Percentiles rank a stretch among this genome's conserved stretches.
phyloP scores from a whole-genome alignment of 164 flowering plant genomes.

The Chimonanthus salicifolius region DNA sequence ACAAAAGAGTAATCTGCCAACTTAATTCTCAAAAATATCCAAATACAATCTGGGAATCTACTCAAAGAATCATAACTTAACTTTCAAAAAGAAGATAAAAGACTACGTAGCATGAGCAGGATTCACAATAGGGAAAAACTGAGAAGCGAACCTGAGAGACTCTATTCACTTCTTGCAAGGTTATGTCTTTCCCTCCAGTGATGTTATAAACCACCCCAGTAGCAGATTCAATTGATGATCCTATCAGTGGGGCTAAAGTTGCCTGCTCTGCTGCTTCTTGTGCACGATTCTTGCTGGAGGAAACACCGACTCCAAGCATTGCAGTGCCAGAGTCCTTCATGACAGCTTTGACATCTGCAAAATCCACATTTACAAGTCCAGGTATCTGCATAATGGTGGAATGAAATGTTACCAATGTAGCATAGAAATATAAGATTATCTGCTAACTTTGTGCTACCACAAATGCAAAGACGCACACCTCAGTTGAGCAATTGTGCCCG shows the following conservation, averaged over 20 bases:
- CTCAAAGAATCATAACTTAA: too few species aligned
- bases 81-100: too few species aligned
- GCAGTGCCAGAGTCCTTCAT: slow-evolving; percentile 99
- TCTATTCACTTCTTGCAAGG: slow-evolving; percentile 95
- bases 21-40: too few species aligned
- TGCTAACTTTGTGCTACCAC: too few species aligned
- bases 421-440: too few species aligned
- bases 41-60: too few species aligned
- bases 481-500: too few species aligned
- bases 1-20: too few species aligned
- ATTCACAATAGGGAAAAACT: neutral
- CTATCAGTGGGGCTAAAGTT: slow-evolving; percentile 88
- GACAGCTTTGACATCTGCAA: slow-evolving; percentile 98
- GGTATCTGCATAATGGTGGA: slow-evolving; percentile 64
- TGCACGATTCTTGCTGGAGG: slow-evolving; percentile 97
- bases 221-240: slow-evolving; percentile 92
- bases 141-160: slow-evolving; percentile 73
- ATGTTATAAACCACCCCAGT: slow-evolving; percentile 96
- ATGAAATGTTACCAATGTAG: too few species aligned
- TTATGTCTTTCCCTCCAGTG: slow-evolving; percentile 97
- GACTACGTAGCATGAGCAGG: neutral
- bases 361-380: slow-evolving; percentile 96
- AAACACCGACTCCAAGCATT: slow-evolving; percentile 99
- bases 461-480: too few species aligned
- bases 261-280: slow-evolving; percentile 99